Conservation (phyloP, 805 yeast genomes). For the Starmerella bacillaris region DNA sequence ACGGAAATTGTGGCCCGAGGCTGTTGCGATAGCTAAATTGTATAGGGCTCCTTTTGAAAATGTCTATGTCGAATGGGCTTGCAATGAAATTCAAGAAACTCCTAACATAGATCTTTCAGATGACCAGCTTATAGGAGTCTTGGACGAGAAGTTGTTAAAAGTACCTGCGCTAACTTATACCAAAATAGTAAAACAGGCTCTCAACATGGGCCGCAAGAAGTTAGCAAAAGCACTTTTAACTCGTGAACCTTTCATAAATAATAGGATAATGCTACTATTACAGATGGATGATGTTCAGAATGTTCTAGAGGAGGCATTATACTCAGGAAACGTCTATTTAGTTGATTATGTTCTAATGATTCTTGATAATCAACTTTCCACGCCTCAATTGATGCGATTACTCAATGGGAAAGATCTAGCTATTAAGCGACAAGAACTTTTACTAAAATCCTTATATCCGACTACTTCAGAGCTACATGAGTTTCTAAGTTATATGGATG, state of each 20-base stretch:
- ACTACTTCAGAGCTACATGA: slow-evolving; percentile 31
- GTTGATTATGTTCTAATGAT: slow-evolving; percentile 38
- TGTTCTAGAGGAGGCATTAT: slow-evolving; percentile 52
- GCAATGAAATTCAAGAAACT: slow-evolving; percentile 42
- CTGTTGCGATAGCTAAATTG: slow-evolving; percentile 41
- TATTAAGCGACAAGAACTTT: slow-evolving; percentile 26
- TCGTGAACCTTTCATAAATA: slow-evolving; percentile 43
- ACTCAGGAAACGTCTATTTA: slow-evolving; percentile 42
- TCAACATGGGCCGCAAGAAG: slow-evolving; percentile 60
- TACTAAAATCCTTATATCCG: slow-evolving; percentile 10
- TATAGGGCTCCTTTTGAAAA: slow-evolving; percentile 31
- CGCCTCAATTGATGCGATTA: slow-evolving; percentile 52
- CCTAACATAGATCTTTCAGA: slow-evolving; percentile 29
- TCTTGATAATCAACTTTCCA: slow-evolving; percentile 36
- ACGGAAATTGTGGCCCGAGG: slow-evolving; percentile 42
- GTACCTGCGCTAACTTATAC: slow-evolving; percentile 36
- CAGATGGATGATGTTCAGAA: slow-evolving; percentile 53
- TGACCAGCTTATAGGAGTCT: slow-evolving; percentile 33
- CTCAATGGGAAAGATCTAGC: slow-evolving; percentile 34
- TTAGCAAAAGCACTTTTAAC: slow-evolving; percentile 52
- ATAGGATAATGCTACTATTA: slow-evolving; percentile 45
- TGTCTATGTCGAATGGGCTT: slow-evolving; percentile 68
- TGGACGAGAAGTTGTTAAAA: slow-evolving; percentile 31
- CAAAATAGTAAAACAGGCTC: slow-evolving; percentile 44
- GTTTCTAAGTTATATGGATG: slow-evolving; percentile 49